phyloP scores from a whole-genome alignment of 305 asterid species.

The Petunia hybrid region DNA sequence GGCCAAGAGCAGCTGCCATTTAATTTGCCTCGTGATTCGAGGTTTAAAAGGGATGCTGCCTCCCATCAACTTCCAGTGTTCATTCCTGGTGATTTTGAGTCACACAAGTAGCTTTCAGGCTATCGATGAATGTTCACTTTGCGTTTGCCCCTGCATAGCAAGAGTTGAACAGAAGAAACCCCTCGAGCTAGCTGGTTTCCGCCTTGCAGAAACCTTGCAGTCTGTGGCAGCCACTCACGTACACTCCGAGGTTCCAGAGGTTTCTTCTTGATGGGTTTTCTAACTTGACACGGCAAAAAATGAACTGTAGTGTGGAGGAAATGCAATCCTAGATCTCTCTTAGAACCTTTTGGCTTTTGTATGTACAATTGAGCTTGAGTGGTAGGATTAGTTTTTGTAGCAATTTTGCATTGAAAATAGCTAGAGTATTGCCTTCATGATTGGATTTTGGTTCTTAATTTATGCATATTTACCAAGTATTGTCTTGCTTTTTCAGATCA shows the following conservation, averaged over 20 bases:
- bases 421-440: background rate
- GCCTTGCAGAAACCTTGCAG: constrained; percentile 59
- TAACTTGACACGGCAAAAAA: constrained; percentile 18
- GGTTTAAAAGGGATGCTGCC: constrained; percentile 75
- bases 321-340: background rate
- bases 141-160: constrained; percentile 30
- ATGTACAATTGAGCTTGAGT: constrained; percentile 12
- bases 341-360: constrained; percentile 11
- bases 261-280: constrained; percentile 49
- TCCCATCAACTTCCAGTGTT: constrained; percentile 96
- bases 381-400: background rate
- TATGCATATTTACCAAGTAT: background rate
- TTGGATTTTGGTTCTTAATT: constrained; percentile 1
- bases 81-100: constrained; percentile 71
- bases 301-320: constrained; percentile 27
- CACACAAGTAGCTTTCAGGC: constrained; percentile 48
- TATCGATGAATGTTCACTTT: constrained; percentile 19
- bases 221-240: constrained; percentile 28
- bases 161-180: constrained; percentile 47
- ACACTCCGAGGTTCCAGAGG: constrained; percentile 58
- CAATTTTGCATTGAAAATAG: constrained; percentile 20
- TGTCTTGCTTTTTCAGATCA: background rate
- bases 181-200: constrained; percentile 40
- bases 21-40: constrained; percentile 60
- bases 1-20: constrained; percentile 52